These are phyloP conservation scores for Fusarium beomiforme DNA, from an alignment of 2,329 filamentous ascomycete species.

Conservation along the genomic window DNA sequence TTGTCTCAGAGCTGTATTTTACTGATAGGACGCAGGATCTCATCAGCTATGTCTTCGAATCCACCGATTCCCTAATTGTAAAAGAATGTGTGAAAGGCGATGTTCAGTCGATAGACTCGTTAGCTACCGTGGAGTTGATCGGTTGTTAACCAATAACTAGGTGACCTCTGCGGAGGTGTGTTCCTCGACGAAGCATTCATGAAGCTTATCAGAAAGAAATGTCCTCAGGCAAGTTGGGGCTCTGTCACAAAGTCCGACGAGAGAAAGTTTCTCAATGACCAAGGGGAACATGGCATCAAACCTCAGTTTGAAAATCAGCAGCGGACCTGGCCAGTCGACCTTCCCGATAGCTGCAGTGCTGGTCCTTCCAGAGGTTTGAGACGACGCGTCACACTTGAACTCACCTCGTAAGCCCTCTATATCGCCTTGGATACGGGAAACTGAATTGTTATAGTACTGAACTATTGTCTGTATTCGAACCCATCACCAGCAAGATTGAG, in stretches of 20 bases:
- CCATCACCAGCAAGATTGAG: constrained; percentile 31
- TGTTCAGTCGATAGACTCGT: constrained; percentile 46
- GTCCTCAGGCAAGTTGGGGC: constrained; percentile 14
- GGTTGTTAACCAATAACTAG: constrained; percentile 24
- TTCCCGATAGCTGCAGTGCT: constrained; percentile 17
- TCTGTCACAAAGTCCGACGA: not conserved
- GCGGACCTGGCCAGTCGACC: constrained; percentile 22
- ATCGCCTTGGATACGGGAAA: too few relatives aligned
- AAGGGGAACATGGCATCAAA: constrained; percentile 49
- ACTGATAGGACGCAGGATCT: constrained; percentile 46
- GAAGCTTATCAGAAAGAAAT: constrained; percentile 39
- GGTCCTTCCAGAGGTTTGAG: not conserved
- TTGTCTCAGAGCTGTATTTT: fast-evolving
- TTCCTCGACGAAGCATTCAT: constrained; percentile 54
- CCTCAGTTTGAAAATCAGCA: constrained; percentile 34
- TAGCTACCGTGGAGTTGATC: too few relatives aligned
- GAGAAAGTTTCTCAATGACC: constrained; percentile 36
- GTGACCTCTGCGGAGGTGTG: constrained; percentile 51
- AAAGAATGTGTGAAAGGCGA: constrained; percentile 52
- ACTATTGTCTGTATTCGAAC: constrained; percentile 39
- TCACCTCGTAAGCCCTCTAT: constrained; percentile 15
- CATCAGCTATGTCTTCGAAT: constrained; percentile 51
- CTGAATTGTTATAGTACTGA: constrained; percentile 34
- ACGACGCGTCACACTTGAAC: not conserved
- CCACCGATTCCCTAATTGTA: constrained; percentile 41